These are phyloP conservation scores for Metschnikowia continentalis DNA, from an alignment of 805 yeast genomes.

Conservation along the genomic window DNA sequence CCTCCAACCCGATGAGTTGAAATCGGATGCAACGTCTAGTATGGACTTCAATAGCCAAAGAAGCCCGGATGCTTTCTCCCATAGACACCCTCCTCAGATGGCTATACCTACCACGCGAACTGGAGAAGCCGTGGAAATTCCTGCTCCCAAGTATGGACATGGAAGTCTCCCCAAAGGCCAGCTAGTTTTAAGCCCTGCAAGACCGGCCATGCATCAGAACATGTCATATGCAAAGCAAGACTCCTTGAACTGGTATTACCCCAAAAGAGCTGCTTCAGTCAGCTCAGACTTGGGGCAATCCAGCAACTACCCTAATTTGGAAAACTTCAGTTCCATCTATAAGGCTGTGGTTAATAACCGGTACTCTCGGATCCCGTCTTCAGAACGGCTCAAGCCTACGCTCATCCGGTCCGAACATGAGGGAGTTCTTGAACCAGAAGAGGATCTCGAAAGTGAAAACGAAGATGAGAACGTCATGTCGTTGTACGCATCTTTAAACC, in stretches of 20 bases:
- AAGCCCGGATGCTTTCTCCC: constrained; percentile 15
- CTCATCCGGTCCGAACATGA: constrained; percentile 2
- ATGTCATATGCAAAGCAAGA: constrained; percentile 3
- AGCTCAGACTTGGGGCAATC: constrained; percentile 9
- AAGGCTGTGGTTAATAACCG: constrained; percentile 17
- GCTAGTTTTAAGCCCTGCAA: neutral
- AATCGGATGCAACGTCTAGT: neutral
- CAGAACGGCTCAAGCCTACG: constrained; percentile 5
- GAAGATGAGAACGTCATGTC: constrained; percentile 73
- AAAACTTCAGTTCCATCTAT: constrained; percentile 25
- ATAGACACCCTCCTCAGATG: constrained; percentile 44
- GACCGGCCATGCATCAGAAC: constrained; percentile 1
- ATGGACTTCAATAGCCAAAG: constrained; percentile 5
- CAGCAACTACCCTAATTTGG: constrained; percentile 20
- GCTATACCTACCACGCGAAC: constrained; percentile 78
- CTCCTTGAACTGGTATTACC: constrained; percentile 24
- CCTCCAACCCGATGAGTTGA: neutral
- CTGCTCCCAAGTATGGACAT: constrained; percentile 24
- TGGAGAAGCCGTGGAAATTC: constrained; percentile 77
- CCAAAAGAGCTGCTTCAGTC: constrained; percentile 18
- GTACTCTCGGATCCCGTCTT: constrained; percentile 11
- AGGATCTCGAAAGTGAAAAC: constrained; percentile 35
- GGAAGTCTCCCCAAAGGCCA: constrained; percentile 1
- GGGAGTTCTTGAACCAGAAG: constrained; percentile 11
- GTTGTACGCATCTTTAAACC: constrained; percentile 51